Percentiles rank a stretch among this genome's conserved stretches.
Evolutionary conservation across 73 alveolate species (phyloP).

Genomic region (Effrenium voratum): DNA sequence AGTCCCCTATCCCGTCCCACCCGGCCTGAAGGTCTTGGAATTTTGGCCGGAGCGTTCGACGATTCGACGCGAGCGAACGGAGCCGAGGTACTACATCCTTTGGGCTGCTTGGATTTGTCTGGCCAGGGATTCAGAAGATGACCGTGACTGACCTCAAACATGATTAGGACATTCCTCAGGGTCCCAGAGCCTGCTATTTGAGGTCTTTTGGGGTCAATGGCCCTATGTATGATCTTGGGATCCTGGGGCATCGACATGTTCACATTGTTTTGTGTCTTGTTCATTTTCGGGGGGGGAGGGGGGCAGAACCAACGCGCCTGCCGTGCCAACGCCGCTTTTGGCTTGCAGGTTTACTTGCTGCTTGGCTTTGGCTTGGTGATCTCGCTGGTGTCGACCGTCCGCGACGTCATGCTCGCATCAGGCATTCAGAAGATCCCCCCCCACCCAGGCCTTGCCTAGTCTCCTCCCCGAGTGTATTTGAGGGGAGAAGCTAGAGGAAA

Average conservation of each 20-base stretch:
- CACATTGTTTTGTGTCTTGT: not conserved
- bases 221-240: not conserved
- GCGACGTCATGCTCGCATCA: conserved; percentile 62
- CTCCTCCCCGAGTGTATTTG: not conserved
- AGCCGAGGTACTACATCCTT: conserved; percentile 61
- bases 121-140: not conserved
- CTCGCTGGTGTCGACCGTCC: conserved; percentile 9
- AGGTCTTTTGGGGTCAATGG: not conserved
- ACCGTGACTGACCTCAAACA: not conserved
- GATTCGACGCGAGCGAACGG: too few species aligned
- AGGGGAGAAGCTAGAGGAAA: not conserved
- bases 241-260: not conserved
- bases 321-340: not conserved
- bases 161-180: not conserved
- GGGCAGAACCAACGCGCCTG: not conserved
- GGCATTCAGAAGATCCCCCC: too few species aligned
- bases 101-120: conserved; percentile 31
- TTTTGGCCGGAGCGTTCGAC: too few species aligned
- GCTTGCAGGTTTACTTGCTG: conserved; percentile 19
- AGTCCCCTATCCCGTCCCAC: too few species aligned
- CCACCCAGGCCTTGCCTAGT: too few species aligned
- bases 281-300: not conserved
- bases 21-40: too few species aligned
- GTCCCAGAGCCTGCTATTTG: not conserved
- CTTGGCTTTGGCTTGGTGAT: conserved; percentile 58